Percentiles rank a stretch among this genome's conserved stretches.
Conservation (phyloP, 2,329 filamentous ascomycete genomes). For the Venturia oleaginea region DNA sequence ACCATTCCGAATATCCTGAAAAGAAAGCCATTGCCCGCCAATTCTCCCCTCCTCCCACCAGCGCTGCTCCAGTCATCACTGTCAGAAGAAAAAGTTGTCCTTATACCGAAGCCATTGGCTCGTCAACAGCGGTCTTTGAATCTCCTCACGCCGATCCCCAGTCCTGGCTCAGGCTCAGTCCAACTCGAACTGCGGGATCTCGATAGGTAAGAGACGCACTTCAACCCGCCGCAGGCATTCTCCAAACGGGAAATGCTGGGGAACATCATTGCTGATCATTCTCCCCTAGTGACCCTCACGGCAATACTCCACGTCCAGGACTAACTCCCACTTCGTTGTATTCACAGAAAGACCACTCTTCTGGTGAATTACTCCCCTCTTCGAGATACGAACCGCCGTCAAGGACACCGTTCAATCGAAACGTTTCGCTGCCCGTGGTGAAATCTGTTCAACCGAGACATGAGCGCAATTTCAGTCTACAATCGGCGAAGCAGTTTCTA, state of each 20-base stretch:
- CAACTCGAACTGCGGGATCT: conserved; percentile 29
- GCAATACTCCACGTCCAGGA: conserved; percentile 6
- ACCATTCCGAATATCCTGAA: conserved; percentile 31
- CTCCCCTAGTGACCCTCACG: conserved; percentile 18
- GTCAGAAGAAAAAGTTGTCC: conserved; percentile 25
- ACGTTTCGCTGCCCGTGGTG: conserved; percentile 14
- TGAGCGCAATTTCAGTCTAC: conserved; percentile 28
- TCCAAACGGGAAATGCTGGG: background rate
- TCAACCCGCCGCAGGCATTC: background rate
- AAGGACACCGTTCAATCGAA: conserved; percentile 9
- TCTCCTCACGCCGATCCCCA: conserved; percentile 25
- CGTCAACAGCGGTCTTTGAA: conserved; percentile 21
- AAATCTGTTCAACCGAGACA: conserved; percentile 22
- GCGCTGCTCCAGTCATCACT: conserved; percentile 21
- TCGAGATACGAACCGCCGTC: conserved; percentile 1
- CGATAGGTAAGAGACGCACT: conserved; percentile 26
- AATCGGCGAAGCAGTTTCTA: conserved; percentile 22
- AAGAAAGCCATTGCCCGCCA: conserved; percentile 46
- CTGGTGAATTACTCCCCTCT: background rate
- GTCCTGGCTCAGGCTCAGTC: conserved; percentile 24
- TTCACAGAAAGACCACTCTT: background rate
- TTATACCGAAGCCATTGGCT: conserved; percentile 14
- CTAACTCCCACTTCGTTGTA: conserved; percentile 5
- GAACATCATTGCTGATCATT: conserved; percentile 25
- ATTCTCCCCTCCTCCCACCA: conserved; percentile 39